Percentiles rank a stretch among this genome's conserved stretches.
These are phyloP conservation scores for Arthrobotrys entomopaga DNA, from an alignment of 2,329 filamentous ascomycete genomes.

Conservation along the genomic window DNA sequence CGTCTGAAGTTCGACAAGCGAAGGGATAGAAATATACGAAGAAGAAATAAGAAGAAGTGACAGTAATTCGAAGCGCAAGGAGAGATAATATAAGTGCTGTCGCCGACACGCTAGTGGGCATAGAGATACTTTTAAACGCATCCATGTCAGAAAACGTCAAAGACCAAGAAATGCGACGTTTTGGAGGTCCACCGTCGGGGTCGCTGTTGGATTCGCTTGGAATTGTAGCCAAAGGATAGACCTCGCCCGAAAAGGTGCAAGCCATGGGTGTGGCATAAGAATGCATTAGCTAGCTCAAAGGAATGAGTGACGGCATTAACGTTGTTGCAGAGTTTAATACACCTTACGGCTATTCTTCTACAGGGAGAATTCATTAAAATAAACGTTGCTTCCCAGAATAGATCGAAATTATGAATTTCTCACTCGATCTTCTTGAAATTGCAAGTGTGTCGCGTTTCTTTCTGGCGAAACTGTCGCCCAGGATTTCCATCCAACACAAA, in stretches of 20 bases:
- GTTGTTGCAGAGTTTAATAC: conserved; percentile 31
- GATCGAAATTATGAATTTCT: conserved; percentile 31
- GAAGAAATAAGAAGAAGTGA: conserved; percentile 15
- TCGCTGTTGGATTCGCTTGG: conserved; percentile 33
- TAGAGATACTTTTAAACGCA: conserved; percentile 25
- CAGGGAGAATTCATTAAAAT: conserved; percentile 20
- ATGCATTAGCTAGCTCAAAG: conserved; percentile 24
- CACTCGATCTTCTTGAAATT: conserved; percentile 44
- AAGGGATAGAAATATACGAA: background rate
- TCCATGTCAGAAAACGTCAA: conserved; percentile 26
- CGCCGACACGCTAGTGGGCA: conserved; percentile 11
- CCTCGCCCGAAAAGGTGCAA: conserved; percentile 36
- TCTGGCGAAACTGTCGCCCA: too few relatives aligned
- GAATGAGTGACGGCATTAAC: conserved; percentile 42
- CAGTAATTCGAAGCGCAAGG: conserved; percentile 37
- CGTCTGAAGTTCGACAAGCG: background rate
- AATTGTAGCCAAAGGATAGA: conserved; percentile 41
- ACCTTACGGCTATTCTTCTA: conserved; percentile 28
- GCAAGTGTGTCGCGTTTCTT: conserved; percentile 25
- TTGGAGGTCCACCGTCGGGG: conserved; percentile 14
- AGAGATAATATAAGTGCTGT: conserved; percentile 19
- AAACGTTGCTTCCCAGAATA: conserved; percentile 38
- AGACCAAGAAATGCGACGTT: conserved; percentile 1
- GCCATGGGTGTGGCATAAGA: conserved; percentile 12
- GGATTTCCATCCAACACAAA: conserved; percentile 1